Evolutionary conservation across 2,329 filamentous ascomycete genomes (phyloP).

Genomic region (Tolypocladium tundrense): DNA sequence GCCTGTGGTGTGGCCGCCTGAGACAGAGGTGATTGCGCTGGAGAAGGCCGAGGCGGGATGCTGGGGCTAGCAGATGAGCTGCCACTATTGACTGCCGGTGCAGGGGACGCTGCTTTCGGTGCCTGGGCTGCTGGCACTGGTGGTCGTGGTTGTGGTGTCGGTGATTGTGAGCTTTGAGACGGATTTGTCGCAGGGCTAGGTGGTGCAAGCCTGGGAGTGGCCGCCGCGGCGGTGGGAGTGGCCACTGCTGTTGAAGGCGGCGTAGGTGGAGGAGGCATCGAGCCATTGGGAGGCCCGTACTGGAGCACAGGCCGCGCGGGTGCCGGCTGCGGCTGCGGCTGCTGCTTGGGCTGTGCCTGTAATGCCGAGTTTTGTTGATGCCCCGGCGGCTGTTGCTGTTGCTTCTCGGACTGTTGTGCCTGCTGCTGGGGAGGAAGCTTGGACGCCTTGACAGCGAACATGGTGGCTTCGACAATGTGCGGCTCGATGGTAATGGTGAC

Average conservation of each 20-base stretch:
- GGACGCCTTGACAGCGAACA: conserved; percentile 61
- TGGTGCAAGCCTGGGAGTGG: conserved; percentile 8
- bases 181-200: conserved; percentile 8
- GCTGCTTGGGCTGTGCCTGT: conserved; percentile 6
- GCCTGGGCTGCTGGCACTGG: conserved; percentile 1
- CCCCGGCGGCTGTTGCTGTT: conserved; percentile 2
- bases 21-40: conserved; percentile 6
- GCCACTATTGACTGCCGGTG: not conserved
- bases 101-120: not conserved
- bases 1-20: conserved; percentile 12
- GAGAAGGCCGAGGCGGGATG: conserved; percentile 1
- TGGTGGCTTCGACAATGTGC: conserved; percentile 66
- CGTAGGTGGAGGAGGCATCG: conserved; percentile 44
- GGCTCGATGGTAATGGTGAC: conserved; percentile 70
- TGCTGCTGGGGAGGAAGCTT: conserved; percentile 32
- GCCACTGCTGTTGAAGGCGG: conserved; percentile 18
- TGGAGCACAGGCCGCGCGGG: conserved; percentile 47
- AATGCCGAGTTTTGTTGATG: conserved; percentile 10
- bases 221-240: conserved; percentile 9
- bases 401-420: conserved; percentile 5
- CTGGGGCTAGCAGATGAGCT: conserved; percentile 2
- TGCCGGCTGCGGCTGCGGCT: conserved; percentile 5
- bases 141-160: conserved; percentile 4
- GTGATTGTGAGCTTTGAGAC: conserved; percentile 3
- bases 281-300: conserved; percentile 54